These are phyloP conservation scores for Xanthoconium separans DNA, from an alignment of 1,284 basidiomycete genomes.

Conservation along the genomic window DNA sequence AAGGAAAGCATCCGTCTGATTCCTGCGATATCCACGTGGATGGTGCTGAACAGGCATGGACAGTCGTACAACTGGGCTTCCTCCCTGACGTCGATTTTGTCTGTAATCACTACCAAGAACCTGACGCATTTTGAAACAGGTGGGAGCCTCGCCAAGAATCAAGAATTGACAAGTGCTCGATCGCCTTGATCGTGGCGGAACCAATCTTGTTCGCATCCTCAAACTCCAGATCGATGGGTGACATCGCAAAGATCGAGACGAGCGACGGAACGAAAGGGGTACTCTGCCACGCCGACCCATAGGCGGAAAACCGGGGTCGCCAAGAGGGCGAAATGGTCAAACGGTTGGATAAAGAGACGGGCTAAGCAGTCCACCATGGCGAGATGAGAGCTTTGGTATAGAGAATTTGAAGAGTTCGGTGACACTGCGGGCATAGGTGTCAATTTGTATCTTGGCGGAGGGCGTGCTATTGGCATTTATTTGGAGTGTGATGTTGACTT, in stretches of 20 bases:
- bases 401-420: constrained; percentile 93
- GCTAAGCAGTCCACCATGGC: constrained; percentile 99
- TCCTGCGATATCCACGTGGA: constrained; percentile 11
- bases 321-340: constrained; percentile 88
- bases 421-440: constrained; percentile 84
- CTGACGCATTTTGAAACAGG: constrained; percentile 26
- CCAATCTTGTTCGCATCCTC: constrained; percentile 84
- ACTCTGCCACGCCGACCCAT: constrained; percentile 97
- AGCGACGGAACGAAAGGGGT: constrained; percentile 76
- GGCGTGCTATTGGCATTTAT: constrained; percentile 99
- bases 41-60: not conserved
- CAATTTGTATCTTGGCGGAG: constrained; percentile 85
- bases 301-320: constrained; percentile 96
- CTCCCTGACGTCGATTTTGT: constrained; percentile 46
- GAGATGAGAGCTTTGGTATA: too few species aligned
- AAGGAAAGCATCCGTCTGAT: constrained; percentile 36
- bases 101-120: constrained; percentile 29
- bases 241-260: constrained; percentile 73
- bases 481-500: constrained; percentile 83
- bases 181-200: constrained; percentile 88
- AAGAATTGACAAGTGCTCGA: constrained; percentile 31
- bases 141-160: not conserved
- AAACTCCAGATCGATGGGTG: constrained; percentile 91
- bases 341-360: constrained; percentile 83
- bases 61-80: constrained; percentile 48